A percentile compares a stretch with the other conserved stretches of the same genome.
Conservation (phyloP, 2,329 filamentous ascomycete genomes). For the Neonectria ditissima region DNA sequence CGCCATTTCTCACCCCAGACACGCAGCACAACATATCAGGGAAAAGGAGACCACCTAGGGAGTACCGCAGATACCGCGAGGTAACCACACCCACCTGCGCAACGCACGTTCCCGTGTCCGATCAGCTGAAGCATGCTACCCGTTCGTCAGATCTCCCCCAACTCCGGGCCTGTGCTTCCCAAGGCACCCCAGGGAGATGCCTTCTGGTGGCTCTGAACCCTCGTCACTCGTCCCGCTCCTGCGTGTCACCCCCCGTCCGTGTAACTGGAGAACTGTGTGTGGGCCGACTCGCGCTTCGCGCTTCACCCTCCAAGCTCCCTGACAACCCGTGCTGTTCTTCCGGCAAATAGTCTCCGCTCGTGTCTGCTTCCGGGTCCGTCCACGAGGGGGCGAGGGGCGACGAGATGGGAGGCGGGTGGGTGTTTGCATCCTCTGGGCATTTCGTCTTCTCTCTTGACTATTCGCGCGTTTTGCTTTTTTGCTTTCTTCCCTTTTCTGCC, state of each 20-base stretch:
- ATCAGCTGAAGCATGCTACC: conserved; percentile 46
- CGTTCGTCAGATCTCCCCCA: conserved; percentile 43
- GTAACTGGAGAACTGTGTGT: conserved; percentile 1
- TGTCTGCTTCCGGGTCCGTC: neutral
- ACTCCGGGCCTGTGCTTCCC: conserved; percentile 12
- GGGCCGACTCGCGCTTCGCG: neutral
- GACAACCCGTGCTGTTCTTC: conserved; percentile 6
- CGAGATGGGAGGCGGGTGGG: too few species aligned
- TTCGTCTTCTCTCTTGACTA: neutral
- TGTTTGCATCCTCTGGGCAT: neutral
- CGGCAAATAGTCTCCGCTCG: conserved; percentile 13
- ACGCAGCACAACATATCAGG: neutral
- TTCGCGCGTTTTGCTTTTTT: conserved; percentile 11
- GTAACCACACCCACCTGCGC: conserved; percentile 27
- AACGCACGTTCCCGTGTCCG: conserved; percentile 46
- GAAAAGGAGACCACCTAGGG: conserved; percentile 5
- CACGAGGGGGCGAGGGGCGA: neutral
- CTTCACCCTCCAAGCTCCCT: neutral
- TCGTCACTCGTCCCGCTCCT: neutral
- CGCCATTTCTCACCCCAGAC: neutral
- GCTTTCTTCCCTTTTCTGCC: conserved; percentile 5
- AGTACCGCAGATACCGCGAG: conserved; percentile 19
- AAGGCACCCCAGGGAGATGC: neutral
- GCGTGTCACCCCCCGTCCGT: conserved; percentile 10
- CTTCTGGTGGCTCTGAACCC: neutral